phyloP scores from a whole-genome alignment of 495 filamentous ascomycete species.

The Aspergillus cavernicola region DNA sequence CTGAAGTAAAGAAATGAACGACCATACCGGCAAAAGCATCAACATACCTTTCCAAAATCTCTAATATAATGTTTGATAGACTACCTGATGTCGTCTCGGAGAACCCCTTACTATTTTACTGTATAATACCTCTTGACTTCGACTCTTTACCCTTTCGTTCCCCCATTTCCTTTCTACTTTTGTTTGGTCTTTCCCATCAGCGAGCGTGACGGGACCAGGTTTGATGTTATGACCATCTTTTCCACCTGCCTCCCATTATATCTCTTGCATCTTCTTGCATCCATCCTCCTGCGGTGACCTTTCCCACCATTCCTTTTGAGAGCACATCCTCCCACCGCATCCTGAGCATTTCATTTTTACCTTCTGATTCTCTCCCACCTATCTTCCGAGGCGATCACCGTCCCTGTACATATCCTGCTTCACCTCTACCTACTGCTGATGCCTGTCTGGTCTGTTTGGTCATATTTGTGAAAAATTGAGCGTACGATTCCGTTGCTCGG shows the following conservation, averaged over 20 bases:
- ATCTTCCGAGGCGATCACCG: background rate
- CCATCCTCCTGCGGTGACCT: slow-evolving; percentile 8
- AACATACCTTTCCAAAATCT: slow-evolving; percentile 6
- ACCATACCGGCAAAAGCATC: background rate
- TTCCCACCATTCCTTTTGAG: slow-evolving; percentile 15
- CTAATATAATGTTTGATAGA: slow-evolving; percentile 44
- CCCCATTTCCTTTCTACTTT: slow-evolving; percentile 18
- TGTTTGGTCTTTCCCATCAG: slow-evolving; percentile 7
- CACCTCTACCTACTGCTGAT: slow-evolving; percentile 11
- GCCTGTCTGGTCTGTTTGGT: slow-evolving; percentile 8
- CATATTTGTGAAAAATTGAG: slow-evolving; percentile 15
- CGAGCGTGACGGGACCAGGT: slow-evolving; percentile 29
- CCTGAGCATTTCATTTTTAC: slow-evolving; percentile 7
- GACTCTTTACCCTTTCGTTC: slow-evolving; percentile 13
- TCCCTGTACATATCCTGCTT: slow-evolving; percentile 13
- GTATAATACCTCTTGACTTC: slow-evolving; percentile 21
- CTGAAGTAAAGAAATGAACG: background rate
- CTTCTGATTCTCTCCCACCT: background rate
- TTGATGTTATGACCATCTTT: slow-evolving; percentile 31
- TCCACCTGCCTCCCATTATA: slow-evolving; percentile 11
- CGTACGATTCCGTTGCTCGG: slow-evolving; percentile 19
- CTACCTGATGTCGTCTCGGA: slow-evolving; percentile 32
- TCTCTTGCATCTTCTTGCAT: slow-evolving; percentile 10
- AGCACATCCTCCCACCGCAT: slow-evolving; percentile 17
- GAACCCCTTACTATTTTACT: slow-evolving; percentile 19